Conservation (phyloP, 2,329 filamentous ascomycete species). For the Emergomyces pasteurianus region DNA sequence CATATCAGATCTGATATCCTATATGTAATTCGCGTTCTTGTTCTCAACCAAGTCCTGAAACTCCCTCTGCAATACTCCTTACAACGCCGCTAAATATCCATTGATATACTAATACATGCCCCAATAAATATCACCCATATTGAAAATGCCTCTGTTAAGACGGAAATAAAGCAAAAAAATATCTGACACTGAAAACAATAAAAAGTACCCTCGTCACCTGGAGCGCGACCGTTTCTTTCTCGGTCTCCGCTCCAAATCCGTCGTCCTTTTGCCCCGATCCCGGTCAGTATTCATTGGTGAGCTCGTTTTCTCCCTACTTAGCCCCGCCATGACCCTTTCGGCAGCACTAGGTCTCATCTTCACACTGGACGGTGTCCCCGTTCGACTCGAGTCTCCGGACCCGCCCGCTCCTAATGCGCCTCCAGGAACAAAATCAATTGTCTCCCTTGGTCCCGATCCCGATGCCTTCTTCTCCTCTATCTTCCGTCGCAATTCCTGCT, state of each 20-base stretch:
- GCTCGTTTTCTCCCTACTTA: conserved; percentile 11
- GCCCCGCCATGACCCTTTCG: conserved; percentile 16
- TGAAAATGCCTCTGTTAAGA: background rate
- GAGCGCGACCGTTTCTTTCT: conserved; percentile 14
- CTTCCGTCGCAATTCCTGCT: conserved; percentile 26
- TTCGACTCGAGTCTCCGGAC: conserved; percentile 8
- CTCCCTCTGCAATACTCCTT: background rate
- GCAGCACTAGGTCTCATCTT: conserved; percentile 12
- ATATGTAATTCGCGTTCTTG: background rate
- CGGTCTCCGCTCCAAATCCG: conserved; percentile 4
- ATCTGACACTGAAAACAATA: background rate
- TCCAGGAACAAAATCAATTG: conserved; percentile 30
- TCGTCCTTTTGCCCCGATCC: conserved; percentile 1
- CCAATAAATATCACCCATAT: background rate
- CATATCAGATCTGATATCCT: background rate
- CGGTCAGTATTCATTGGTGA: conserved; percentile 7
- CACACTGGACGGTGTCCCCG: conserved; percentile 9
- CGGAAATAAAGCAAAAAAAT: background rate
- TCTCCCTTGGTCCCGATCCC: conserved; percentile 23
- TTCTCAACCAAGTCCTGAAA: background rate
- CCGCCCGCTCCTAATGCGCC: background rate
- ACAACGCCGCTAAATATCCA: background rate
- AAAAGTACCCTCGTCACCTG: conserved; percentile 4
- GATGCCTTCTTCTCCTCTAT: conserved; percentile 23
- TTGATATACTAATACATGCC: background rate